Conservation (phyloP, 352 stramenopile genomes). For the Pythium sp. region DNA sequence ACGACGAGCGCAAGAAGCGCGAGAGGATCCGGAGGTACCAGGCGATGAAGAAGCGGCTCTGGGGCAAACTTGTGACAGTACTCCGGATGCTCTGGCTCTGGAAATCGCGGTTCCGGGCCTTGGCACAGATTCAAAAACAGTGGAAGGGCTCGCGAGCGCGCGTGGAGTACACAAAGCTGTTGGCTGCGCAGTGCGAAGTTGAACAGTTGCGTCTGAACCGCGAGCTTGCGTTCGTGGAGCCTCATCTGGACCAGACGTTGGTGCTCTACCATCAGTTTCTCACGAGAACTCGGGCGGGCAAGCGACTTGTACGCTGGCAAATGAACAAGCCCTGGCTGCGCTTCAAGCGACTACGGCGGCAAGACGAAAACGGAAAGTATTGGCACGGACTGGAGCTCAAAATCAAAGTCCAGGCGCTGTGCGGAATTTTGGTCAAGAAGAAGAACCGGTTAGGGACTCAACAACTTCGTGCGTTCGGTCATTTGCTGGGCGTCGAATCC, state of each 20-base stretch:
- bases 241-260: constrained; percentile 3
- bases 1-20: constrained; percentile 14
- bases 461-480: not conserved
- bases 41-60: not conserved
- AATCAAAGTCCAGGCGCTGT: constrained; percentile 2
- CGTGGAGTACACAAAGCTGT: constrained; percentile 3
- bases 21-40: constrained; percentile 10
- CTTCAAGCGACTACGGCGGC: constrained; percentile 9
- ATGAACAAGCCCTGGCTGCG: constrained; percentile 18
- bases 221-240: constrained; percentile 11
- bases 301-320: constrained; percentile 13
- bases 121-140: constrained; percentile 9
- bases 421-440: not conserved
- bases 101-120: constrained; percentile 1
- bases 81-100: constrained; percentile 6
- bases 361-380: not conserved
- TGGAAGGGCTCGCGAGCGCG: constrained; percentile 7
- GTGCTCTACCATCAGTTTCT: constrained; percentile 10
- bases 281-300: not conserved
- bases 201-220: not conserved
- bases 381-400: constrained; percentile 1
- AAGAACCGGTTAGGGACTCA: not conserved
- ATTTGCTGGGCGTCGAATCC: not conserved
- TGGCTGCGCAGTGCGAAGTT: not conserved
- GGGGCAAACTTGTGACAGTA: constrained; percentile 3